Base-by-base conservation (phyloP, 2,329 filamentous ascomycete genomes). In the Calonectria pseudoreteaudii region DNA sequence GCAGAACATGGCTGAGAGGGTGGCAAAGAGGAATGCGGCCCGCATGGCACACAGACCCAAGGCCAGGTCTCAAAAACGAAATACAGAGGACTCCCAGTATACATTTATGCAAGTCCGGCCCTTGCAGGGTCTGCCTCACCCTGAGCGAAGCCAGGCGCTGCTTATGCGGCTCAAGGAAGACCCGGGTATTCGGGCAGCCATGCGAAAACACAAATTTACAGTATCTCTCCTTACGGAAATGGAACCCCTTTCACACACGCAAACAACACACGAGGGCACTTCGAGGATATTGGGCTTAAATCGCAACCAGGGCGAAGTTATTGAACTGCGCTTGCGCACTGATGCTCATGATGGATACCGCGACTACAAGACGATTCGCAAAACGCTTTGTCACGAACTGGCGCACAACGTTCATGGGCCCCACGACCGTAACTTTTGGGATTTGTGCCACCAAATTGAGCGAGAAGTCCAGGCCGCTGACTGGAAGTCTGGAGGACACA, bases 311-410 rank as follows among this genome's bases (percentile, higher is more conserved):
- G 97, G 97, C 74, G 94, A 98, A 83, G 94, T 95, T 1, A 98
- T 99, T 71, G 96, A 98, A 87, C 85, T 99, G 74, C 89, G 97
- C 0, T 86, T 99, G 44, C 89, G 97, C n/a, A 98, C 97, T 1
- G 97, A 99, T 85, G 94, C 94, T 3, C 95, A 97, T 82, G 95
- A 98, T 83, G 97, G 97, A 0, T 98, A 98, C 81, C 88, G 97
- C 47, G 95, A 98, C 82, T 99, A 98, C 86, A 93, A 93, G 79
- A 96, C 94, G 0, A 97, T 99, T 64, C 91, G 97, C 66, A 94
- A 94, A 79, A 98, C 97, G 58, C 88, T 99, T 16, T 98, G 96
- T 82, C 97, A 99, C 86, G 97, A 99, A 86, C 88, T 99, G 23
- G 93, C 96, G 77, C 97, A 99, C 84, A 98, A 98, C 80, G 94